Percentiles rank a stretch among this genome's conserved stretches.
These are phyloP conservation scores for Populus ilicifolia DNA, from an alignment of 345 rosid genomes.

Conservation along the genomic window DNA sequence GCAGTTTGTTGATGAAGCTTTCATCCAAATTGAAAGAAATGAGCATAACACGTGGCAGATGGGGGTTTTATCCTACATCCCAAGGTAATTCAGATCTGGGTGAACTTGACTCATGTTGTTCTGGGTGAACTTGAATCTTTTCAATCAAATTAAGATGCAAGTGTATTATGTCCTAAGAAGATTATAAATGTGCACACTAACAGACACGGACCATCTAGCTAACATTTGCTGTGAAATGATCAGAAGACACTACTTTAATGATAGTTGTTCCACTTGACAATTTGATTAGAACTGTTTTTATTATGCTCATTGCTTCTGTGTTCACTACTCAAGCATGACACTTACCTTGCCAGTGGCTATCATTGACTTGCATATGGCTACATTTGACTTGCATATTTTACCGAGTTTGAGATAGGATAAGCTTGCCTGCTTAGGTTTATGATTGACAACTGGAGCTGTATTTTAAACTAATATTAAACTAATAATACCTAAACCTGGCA, in stretches of 20 bases:
- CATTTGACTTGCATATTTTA: not conserved
- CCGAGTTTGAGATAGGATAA: not conserved
- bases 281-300: not conserved
- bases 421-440: not conserved
- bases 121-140: not conserved
- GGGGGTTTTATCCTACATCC: slow-evolving; percentile 90
- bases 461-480: not conserved
- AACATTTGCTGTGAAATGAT: not conserved
- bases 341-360: not conserved
- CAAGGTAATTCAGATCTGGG: slow-evolving; percentile 49
- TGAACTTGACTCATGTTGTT: not conserved
- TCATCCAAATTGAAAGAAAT: slow-evolving; percentile 91
- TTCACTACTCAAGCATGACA: not conserved
- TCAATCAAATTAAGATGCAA: not conserved
- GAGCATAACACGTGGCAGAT: slow-evolving; percentile 85
- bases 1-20: slow-evolving; percentile 98
- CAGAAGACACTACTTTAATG: not conserved
- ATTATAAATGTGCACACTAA: not conserved
- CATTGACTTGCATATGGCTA: not conserved
- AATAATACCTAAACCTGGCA: not conserved
- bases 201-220: not conserved
- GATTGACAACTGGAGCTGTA: not conserved
- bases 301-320: not conserved
- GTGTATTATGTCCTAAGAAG: not conserved
- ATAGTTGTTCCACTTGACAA: not conserved